Base-by-base conservation (phyloP, 768 basidiomycete genomes). In the Kwoniella europaea region DNA sequence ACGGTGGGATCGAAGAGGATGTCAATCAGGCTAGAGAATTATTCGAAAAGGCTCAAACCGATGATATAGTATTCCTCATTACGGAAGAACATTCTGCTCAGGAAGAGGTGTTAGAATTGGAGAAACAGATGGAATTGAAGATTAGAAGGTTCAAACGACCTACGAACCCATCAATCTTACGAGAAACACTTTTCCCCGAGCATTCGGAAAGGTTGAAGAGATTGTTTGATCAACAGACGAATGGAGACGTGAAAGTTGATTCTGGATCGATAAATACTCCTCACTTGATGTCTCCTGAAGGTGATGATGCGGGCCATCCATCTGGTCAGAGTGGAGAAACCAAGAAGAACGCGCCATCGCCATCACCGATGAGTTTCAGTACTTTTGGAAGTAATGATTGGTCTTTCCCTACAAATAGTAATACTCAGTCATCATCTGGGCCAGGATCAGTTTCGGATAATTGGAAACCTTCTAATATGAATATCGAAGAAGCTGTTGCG, bases 41-140 rank as follows among this genome's bases (percentile, higher is more conserved):
- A 3, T 63, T 76, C 53, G 52, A 74, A 20, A 53, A 41, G 18
- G 63, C 63, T 29, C 57, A 35, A 5, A 71, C 77, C 27, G 46
- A 67, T n/a, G 76, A 82, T 46, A 63, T 80, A n/a, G 71, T 82
- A 18, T 76, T 79, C 57, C 65, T 80, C 2, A 76, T 76, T 9
- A 53, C 54, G 16, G 56, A 67, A 4, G 77, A 74, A 12, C 77
- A 81, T 46, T 61, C 76, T 10, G 71, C 77, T 4, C 41, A 76
- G 29, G 64, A 58, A 5, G 50, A 67, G 1, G 71, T 76, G 0
- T 63, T 77, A 1, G 41, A 60, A 4, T 35, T 58, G 9, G 73
- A 72, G 15, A 41, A 71, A 24, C 24, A 42, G 24, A 44, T 57
- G 12, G 41, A 65, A 5, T 71, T 72, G 29, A 13, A 68, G 5